Percentiles rank a stretch among this genome's conserved stretches.
Conservation (phyloP, 371 early-diverging fungal genomes). For the Mortierella sp. region DNA sequence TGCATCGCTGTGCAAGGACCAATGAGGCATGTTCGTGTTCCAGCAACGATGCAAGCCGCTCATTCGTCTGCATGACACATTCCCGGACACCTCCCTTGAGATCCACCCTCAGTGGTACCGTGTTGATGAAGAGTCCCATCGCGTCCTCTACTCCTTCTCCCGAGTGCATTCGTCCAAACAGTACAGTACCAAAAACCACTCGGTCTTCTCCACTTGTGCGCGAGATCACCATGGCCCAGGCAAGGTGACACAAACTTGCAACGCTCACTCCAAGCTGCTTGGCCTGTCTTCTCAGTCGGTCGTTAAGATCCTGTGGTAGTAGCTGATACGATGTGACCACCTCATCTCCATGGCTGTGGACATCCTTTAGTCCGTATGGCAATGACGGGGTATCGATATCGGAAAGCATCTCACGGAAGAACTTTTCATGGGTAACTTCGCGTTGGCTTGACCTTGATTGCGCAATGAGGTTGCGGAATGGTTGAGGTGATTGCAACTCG, state of each 20-base stretch:
- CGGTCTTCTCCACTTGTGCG: conserved; percentile 22
- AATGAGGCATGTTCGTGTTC: conserved; percentile 20
- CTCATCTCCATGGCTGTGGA: background rate
- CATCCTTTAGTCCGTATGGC: conserved; percentile 18
- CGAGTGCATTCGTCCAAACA: conserved; percentile 12
- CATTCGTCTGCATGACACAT: background rate
- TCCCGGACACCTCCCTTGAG: background rate
- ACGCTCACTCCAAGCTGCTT: conserved; percentile 14
- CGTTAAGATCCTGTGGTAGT: conserved; percentile 20
- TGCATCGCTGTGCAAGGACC: conserved; percentile 27
- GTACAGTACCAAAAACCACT: conserved; percentile 21
- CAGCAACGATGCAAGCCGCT: conserved; percentile 1
- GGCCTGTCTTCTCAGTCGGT: conserved; percentile 13
- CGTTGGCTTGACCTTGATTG: no score
- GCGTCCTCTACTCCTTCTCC: background rate
- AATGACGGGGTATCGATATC: conserved; percentile 19
- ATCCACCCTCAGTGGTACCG: conserved; percentile 1
- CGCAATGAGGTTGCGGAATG: no score
- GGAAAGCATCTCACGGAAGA: conserved; percentile 14
- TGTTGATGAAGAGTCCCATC: conserved; percentile 13
- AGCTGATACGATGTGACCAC: conserved; percentile 2
- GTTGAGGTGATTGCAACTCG: conserved; percentile 4
- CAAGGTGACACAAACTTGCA: no score
- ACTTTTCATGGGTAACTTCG: conserved; percentile 1
- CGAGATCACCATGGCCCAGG: conserved; percentile 12